Conservation (phyloP, 1,284 basidiomycete genomes). For the Rhodotorula sp. region DNA sequence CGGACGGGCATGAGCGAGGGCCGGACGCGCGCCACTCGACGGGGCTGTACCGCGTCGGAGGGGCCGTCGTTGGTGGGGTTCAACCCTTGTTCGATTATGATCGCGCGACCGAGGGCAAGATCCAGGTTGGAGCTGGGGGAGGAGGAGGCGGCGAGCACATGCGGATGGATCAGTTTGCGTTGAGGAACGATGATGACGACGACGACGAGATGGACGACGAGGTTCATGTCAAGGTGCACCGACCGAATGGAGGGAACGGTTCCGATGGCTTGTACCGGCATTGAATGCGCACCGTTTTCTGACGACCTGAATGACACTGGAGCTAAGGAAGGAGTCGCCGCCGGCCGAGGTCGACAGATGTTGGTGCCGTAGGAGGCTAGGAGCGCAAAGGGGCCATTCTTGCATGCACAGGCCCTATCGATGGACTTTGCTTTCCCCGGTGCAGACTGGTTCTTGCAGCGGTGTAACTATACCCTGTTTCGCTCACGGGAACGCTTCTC, state of each 20-base stretch:
- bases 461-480: background rate
- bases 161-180: constrained; percentile 23
- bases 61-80: constrained; percentile 20
- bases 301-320: too few species aligned
- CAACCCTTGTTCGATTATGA: constrained; percentile 33
- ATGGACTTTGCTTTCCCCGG: background rate
- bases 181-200: constrained; percentile 21
- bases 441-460: background rate
- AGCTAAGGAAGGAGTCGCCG: too few species aligned
- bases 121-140: background rate
- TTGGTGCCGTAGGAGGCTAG: too few species aligned
- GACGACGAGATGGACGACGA: constrained; percentile 4
- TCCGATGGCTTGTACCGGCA: background rate
- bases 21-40: constrained; percentile 19
- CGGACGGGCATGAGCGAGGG: constrained; percentile 3
- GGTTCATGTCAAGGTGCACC: constrained; percentile 3
- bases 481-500: background rate
- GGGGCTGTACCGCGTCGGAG: constrained; percentile 23
- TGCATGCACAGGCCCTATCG: background rate
- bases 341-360: too few species aligned
- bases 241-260: background rate
- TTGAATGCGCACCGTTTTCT: background rate
- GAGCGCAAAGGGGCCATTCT: too few species aligned
- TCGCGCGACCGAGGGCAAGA: constrained; percentile 1
- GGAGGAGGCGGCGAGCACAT: constrained; percentile 14